Evolutionary conservation across 1,139 yeast genomes (phyloP).

Genomic region (Magnusiomyces ingens): DNA sequence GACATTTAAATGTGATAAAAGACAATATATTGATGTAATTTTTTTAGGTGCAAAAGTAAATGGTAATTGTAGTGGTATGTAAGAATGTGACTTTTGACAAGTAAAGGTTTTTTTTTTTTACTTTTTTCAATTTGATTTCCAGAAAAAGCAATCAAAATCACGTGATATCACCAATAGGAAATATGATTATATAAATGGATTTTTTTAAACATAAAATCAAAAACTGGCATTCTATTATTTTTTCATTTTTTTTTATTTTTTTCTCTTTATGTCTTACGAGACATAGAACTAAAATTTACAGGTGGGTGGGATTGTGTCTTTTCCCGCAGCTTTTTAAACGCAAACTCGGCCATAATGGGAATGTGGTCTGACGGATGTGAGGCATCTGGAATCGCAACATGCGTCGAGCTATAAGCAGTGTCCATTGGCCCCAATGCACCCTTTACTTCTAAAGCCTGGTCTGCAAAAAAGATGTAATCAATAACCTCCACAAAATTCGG

Average conservation of each 20-base stretch:
- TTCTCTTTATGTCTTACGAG: slow-evolving; percentile 4
- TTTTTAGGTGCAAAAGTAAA: no score
- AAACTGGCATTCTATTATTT: background rate
- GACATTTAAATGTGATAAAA: no score
- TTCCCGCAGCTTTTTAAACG: slow-evolving; percentile 48
- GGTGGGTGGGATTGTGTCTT: slow-evolving; percentile 25
- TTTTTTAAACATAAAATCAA: no score
- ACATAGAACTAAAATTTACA: slow-evolving; percentile 20
- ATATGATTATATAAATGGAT: no score
- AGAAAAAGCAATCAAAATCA: no score
- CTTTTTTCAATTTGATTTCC: no score
- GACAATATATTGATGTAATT: no score
- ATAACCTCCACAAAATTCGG: slow-evolving; percentile 90
- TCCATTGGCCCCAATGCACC: slow-evolving; percentile 86
- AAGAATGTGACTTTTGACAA: no score
- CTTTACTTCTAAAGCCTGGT: slow-evolving; percentile 67
- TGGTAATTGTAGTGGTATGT: no score
- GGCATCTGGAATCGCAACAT: slow-evolving; percentile 90
- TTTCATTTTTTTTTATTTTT: background rate
- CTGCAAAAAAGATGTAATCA: slow-evolving; percentile 93
- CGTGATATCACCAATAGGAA: no score
- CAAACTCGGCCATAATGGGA: slow-evolving; percentile 72
- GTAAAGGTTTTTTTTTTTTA: no score
- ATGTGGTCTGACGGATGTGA: slow-evolving; percentile 94
- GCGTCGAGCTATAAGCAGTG: slow-evolving; percentile 61